Percentiles rank a stretch among this genome's conserved stretches.
Evolutionary conservation across 2,329 filamentous ascomycete genomes (phyloP).

Genomic region (Atkinsonella texensis): DNA sequence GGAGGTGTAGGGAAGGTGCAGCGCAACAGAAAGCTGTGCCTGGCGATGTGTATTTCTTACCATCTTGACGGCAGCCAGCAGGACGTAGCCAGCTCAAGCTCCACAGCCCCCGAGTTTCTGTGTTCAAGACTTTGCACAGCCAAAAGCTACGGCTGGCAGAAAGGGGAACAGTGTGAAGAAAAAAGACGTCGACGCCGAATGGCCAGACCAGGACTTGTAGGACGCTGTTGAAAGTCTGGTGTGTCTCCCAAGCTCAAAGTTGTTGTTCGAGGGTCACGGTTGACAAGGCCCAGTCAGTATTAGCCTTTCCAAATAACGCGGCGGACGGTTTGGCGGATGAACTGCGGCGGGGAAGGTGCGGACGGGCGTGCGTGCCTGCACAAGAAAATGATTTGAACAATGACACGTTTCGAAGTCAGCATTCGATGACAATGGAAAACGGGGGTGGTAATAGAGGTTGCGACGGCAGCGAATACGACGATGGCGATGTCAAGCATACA

Average conservation of each 20-base stretch:
- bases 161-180: not conserved
- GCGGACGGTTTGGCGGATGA: conserved; percentile 1
- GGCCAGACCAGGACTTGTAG: not conserved
- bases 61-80: conserved; percentile 7
- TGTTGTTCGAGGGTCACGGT: not conserved
- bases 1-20: conserved; percentile 1
- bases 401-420: not conserved
- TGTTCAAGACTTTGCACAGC: conserved; percentile 4
- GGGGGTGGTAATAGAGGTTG: not conserved
- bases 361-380: conserved; percentile 2
- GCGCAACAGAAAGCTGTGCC: not conserved
- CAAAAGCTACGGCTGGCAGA: conserved; percentile 2
- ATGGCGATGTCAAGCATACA: conserved; percentile 5
- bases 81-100: conserved; percentile 3
- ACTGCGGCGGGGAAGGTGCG: conserved; percentile 4
- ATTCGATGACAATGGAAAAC: not conserved
- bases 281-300: conserved; percentile 4
- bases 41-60: conserved; percentile 2
- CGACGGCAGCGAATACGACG: conserved; percentile 1
- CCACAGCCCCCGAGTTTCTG: conserved; percentile 1
- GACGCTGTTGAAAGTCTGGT: not conserved
- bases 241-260: not conserved
- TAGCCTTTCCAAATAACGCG: conserved; percentile 4
- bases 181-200: not conserved
- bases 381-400: conserved; percentile 1